A percentile compares a stretch with the other conserved stretches of the same genome.
Evolutionary conservation across 495 filamentous ascomycete genomes (phyloP).

Genomic region (Rhypophila decipiens): DNA sequence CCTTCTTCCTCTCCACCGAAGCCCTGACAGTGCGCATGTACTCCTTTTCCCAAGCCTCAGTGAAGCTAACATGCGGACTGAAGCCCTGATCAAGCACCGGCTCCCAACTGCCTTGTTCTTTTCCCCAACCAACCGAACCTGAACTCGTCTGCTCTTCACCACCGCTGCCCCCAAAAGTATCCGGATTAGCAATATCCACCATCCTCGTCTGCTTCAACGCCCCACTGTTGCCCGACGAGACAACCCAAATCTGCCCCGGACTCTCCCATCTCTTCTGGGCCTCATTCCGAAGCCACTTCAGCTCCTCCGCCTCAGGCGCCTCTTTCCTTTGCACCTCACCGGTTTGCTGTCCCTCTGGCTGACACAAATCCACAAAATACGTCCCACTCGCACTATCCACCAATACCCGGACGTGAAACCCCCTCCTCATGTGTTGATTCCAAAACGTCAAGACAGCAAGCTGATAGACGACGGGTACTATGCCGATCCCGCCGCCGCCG

Average conservation of each 20-base stretch:
- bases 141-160: conserved; percentile 1
- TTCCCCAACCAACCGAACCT: not conserved
- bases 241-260: conserved; percentile 11
- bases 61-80: conserved; percentile 11
- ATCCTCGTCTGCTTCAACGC: not conserved
- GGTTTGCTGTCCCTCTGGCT: not conserved
- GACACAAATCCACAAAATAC: conserved; percentile 14
- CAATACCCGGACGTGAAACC: conserved; percentile 15
- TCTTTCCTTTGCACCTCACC: not conserved
- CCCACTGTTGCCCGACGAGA: not conserved
- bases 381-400: conserved; percentile 4
- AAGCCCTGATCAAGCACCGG: not conserved
- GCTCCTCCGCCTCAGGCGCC: not conserved
- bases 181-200: conserved; percentile 13
- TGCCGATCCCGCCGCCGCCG: too few relatives aligned
- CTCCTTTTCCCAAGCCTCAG: conserved; percentile 20
- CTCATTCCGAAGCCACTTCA: conserved; percentile 5
- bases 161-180: not conserved
- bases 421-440: conserved; percentile 11
- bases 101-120: not conserved
- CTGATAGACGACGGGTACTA: conserved; percentile 15
- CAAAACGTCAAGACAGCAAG: conserved; percentile 17
- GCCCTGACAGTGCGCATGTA: conserved; percentile 19
- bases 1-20: conserved; percentile 14
- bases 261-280: conserved; percentile 13